Conservation (phyloP, 768 basidiomycete genomes). For the Xanthoconium purpureum region DNA sequence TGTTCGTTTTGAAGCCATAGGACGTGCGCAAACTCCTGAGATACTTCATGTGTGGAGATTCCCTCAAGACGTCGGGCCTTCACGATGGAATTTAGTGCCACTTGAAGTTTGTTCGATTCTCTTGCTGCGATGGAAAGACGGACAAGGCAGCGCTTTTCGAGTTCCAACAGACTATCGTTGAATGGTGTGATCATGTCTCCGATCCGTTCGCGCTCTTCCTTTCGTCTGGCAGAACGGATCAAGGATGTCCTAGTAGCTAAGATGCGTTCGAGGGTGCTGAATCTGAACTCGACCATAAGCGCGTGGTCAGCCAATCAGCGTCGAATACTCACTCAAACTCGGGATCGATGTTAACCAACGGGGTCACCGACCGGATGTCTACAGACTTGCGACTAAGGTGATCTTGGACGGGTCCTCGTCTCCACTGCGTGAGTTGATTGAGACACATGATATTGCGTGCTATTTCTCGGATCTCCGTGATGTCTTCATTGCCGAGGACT, state of each 20-base stretch:
- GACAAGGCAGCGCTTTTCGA: conserved; percentile 72
- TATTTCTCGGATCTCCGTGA: conserved; percentile 69
- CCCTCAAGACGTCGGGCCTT: conserved; percentile 64
- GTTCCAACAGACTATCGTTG: conserved; percentile 43
- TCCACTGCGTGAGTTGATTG: conserved; percentile 71
- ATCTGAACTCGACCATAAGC: conserved; percentile 45
- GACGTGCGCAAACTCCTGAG: conserved; percentile 84
- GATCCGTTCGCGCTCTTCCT: conserved; percentile 73
- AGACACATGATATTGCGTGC: conserved; percentile 77
- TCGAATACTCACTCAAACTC: conserved; percentile 62
- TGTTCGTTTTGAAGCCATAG: conserved; percentile 89
- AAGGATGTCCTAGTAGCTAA: conserved; percentile 80
- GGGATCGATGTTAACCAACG: conserved; percentile 46
- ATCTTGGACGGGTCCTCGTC: conserved; percentile 29
- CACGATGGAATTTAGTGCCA: conserved; percentile 83
- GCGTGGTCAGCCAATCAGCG: background rate
- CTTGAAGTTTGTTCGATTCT: conserved; percentile 61
- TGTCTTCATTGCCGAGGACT: conserved; percentile 70
- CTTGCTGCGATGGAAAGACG: conserved; percentile 72
- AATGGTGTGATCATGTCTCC: conserved; percentile 65
- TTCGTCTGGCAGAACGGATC: conserved; percentile 64
- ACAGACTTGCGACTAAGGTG: conserved; percentile 33
- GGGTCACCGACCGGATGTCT: conserved; percentile 36
- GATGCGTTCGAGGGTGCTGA: conserved; percentile 69
- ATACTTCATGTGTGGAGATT: conserved; percentile 48